Base-by-base conservation (phyloP, 2,329 filamentous ascomycete genomes). In the Clarireedia paspali region DNA sequence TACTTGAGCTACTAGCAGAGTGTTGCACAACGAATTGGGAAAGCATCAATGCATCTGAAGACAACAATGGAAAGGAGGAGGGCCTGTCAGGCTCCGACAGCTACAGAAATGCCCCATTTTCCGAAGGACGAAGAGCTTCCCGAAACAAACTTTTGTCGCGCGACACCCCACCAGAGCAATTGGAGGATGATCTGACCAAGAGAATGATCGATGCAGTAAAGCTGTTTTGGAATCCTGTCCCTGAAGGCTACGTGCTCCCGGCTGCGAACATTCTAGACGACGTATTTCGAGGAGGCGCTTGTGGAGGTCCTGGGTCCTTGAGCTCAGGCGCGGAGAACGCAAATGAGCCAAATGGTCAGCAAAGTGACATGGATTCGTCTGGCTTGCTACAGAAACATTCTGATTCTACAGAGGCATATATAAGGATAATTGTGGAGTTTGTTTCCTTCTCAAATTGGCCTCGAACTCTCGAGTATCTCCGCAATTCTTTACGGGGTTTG, bases 371-470 rank as follows among this genome's bases (percentile, higher is more conserved):
- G 6, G 67, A 69, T 30, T 59, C 60, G 30, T 60, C 64, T 23
- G 63, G 64, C 26, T 51, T 69, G 30, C 58, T 70, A 26, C 57
- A 63, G 27, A 63, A 67, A n/a, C 66, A 63, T 47, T 54, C 58
- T 17, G 69, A 71, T 49, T 74, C 78, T 50, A 72, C 85, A 52
- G 83, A 86, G 64, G 70, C 70, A 6, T 74, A 79, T 61, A 74
- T 82, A 63, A 79, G 80, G 66, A 72, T 69, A 5, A 74, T 87
- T 15, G 73, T 85, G 36, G 83, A 87, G 66, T 88, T 82, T 62
- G 70, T 84, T 57, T 85, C 82, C 14, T 84, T 81, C 6, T 82
- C 82, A 2, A 86, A 78, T 63, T 88, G 84, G 84, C 62, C 74
- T 30, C 70, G 75, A 40, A 76, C 81, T 3, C 81, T 85, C 55